Conservation (phyloP, 306 rosid species). For the Vigna unguiculata region DNA sequence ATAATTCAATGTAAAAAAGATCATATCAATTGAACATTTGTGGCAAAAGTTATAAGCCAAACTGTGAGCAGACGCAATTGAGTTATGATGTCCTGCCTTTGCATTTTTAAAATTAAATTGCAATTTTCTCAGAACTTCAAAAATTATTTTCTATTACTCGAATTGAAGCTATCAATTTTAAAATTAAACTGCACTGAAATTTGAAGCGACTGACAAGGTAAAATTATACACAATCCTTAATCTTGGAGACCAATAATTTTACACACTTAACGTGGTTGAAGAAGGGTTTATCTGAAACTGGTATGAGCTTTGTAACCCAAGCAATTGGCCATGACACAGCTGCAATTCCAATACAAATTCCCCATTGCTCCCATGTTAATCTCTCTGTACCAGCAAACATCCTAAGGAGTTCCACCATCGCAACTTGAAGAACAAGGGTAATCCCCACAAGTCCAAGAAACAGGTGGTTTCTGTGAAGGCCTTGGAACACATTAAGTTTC, state of each 20-base stretch:
- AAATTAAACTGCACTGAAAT: too few relatives aligned
- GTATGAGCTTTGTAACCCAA: conserved; percentile 69
- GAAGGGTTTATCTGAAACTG: conserved; percentile 62
- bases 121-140: too few relatives aligned
- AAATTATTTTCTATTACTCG: too few relatives aligned
- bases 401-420: conserved; percentile 85
- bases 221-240: too few relatives aligned
- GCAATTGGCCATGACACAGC: conserved; percentile 85
- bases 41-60: too few relatives aligned
- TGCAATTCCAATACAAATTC: conserved; percentile 62
- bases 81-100: too few relatives aligned
- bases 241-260: conserved; percentile 12
- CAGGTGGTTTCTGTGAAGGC: conserved; percentile 62
- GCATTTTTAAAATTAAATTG: too few relatives aligned
- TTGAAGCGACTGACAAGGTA: too few relatives aligned
- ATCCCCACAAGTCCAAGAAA: conserved; percentile 80
- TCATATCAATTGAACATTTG: too few relatives aligned
- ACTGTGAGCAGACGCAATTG: too few relatives aligned
- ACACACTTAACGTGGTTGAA: conserved; percentile 48
- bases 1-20: too few relatives aligned
- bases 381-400: conserved; percentile 82
- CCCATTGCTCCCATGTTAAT: conserved; percentile 73
- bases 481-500: conserved; percentile 76
- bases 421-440: conserved; percentile 74
- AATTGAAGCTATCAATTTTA: too few relatives aligned